A percentile compares a stretch with the other conserved stretches of the same genome.
phyloP scores from a whole-genome alignment of 2,329 filamentous ascomycete species.

The Corynespora cassiicola region DNA sequence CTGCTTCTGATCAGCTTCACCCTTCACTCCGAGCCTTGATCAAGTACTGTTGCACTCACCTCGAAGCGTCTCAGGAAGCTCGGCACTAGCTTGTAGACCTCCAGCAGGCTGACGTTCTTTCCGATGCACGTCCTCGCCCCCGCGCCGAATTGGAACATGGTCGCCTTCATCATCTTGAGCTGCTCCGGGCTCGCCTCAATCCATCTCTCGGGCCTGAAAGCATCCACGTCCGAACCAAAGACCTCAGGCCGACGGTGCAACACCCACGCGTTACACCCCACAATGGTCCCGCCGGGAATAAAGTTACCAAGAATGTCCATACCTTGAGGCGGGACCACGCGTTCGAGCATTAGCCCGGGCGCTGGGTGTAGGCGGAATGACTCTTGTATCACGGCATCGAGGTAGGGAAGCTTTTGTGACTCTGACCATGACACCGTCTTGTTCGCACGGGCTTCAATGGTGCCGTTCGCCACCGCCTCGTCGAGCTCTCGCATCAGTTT shows the following conservation, averaged over 20 bases:
- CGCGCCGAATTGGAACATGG: constrained; percentile 77
- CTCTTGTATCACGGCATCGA: constrained; percentile 81
- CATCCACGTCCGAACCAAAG: constrained; percentile 72
- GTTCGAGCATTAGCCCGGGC: constrained; percentile 74
- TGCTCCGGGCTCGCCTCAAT: constrained; percentile 60
- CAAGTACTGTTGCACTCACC: constrained; percentile 35
- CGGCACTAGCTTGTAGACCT: constrained; percentile 60
- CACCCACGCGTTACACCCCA: constrained; percentile 78
- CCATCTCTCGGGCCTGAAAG: constrained; percentile 74
- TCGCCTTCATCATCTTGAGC: constrained; percentile 70
- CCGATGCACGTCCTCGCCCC: constrained; percentile 73
- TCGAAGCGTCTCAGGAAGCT: constrained; percentile 71
- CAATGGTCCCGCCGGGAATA: constrained; percentile 73
- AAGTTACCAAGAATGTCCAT: constrained; percentile 67
- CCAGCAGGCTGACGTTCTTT: constrained; percentile 57
- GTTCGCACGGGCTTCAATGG: constrained; percentile 51
- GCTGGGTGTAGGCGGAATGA: constrained; percentile 79
- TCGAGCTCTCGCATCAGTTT: constrained; percentile 70
- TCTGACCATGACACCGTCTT: constrained; percentile 74
- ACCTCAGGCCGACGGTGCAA: constrained; percentile 72
- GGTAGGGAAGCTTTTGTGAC: constrained; percentile 73
- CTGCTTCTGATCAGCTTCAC: constrained; percentile 23
- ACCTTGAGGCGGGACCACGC: constrained; percentile 71
- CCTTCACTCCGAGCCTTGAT: background rate
- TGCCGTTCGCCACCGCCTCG: constrained; percentile 59